Base-by-base conservation (phyloP, 1,139 yeast genomes). In the Fermentozyma sake region DNA sequence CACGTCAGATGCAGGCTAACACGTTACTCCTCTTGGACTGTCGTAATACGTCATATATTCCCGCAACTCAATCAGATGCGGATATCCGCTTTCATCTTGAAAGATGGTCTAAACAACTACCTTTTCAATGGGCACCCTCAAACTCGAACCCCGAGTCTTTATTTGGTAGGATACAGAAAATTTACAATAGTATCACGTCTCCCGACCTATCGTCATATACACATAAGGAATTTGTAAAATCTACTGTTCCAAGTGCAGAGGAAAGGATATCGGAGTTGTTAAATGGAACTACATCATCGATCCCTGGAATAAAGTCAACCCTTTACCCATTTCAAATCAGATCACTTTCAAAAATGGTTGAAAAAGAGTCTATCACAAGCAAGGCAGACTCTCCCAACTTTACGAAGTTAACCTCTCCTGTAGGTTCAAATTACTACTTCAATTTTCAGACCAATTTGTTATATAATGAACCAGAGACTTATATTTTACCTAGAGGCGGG, bases 261-360 rank as follows among this genome's bases (percentile, higher is more conserved):
- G n/a, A n/a, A n/a, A n/a, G n/a, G n/a, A n/a, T n/a, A n/a, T n/a
- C n/a, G n/a, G n/a, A n/a, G n/a, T n/a, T n/a, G n/a, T n/a, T n/a
- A n/a, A n/a, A n/a, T n/a, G n/a, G n/a, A n/a, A n/a, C n/a, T n/a
- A n/a, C n/a, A 4, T 10, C 27, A 4, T 20, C 42, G 4, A 54
- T 76, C 2, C 49, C 54, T 1, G 86, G 85, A 0, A 55, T 79
- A 25, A 61, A 51, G 23, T 67, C 82, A 10, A 37, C 42, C 1
- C 52, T 79, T 7, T 79, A 77, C 42, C 64, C 66, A 4, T 79
- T 76, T 39, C 87, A 79, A 44, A 49, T 65, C 7, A 64, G 70
- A 28, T 76, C 86, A 0, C 58, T 79, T 2, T 62, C 72, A 5
- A 71, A 68, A 37, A 79, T 79, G 86, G 48, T 68, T 16, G 69